These are phyloP conservation scores for Euphorbia corollata DNA, from an alignment of 441 rosid species.

Conservation along the genomic window DNA sequence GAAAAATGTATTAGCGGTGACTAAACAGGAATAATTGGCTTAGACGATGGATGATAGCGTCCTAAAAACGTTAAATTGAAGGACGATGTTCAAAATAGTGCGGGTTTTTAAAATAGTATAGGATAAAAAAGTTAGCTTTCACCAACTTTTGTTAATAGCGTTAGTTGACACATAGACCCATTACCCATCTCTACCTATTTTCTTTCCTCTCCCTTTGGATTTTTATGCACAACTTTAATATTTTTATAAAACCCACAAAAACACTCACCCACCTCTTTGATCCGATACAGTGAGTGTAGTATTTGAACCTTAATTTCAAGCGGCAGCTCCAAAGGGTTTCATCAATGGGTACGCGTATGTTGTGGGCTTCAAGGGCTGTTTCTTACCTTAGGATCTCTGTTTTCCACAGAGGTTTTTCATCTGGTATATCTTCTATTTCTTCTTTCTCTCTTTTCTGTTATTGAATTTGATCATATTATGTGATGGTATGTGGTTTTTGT, in stretches of 20 bases:
- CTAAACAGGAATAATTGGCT: too few relatives aligned
- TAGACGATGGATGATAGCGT: too few relatives aligned
- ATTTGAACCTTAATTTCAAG: neutral
- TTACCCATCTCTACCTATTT: constrained; percentile 8
- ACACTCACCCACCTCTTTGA: constrained; percentile 8
- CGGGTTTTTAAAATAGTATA: too few relatives aligned
- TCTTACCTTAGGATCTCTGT: constrained; percentile 79
- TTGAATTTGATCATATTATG: neutral
- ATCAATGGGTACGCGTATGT: constrained; percentile 54
- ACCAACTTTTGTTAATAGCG: constrained; percentile 24
- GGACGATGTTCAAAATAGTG: too few relatives aligned
- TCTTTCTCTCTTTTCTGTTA: neutral
- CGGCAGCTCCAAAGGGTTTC: neutral
- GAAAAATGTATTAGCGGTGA: too few relatives aligned
- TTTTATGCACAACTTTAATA: neutral
- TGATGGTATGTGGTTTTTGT: neutral
- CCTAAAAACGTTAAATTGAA: too few relatives aligned
- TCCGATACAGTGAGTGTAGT: neutral
- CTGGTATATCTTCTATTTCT: constrained; percentile 34
- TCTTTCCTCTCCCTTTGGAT: neutral
- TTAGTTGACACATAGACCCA: constrained; percentile 28
- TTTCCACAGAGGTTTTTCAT: constrained; percentile 54
- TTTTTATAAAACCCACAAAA: neutral
- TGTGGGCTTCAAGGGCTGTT: constrained; percentile 89
- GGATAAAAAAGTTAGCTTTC: constrained; percentile 20